Evolutionary conservation across 169 alveolate species (phyloP), one percentile per base, ranked within the genome.

Genomic region (Babesia bovis): DNA sequence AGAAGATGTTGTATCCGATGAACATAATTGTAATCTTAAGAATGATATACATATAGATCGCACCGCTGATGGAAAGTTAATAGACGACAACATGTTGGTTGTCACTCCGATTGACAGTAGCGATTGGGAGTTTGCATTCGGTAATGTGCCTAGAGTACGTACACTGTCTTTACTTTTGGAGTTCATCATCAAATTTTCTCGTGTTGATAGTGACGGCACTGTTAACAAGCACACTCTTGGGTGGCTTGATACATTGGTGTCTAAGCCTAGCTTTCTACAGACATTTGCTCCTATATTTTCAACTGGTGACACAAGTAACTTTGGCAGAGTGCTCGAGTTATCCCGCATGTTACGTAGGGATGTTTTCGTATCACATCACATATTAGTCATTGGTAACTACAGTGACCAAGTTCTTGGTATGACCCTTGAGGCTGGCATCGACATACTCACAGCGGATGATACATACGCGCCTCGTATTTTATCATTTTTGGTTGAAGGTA

Each of bases 211-310:
- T 0, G 73, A 63, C 47, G 73, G 47, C 35, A 45, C 23, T 12
- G 58, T 63, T 6, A 60, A 63, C 19, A 63, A 44, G 36, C 73
- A 63, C 12, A 49, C 49, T 58, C 58, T 63, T 17, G 73, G 73
- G 12, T 63, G 73, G 73, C 73, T 63, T 0, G 73, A 63, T 10
- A 47, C 73, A 5, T 50, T 63, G 60, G 73, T 63, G 26, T 32
- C 52, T 32, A 63, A 63, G 61, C 73, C 73, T 25, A 45, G 73
- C 73, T 63, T 63, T 50, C 2, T 1, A 21, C 60, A 63, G 26
- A 36, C 50, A 6, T 63, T 63, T 33, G 50, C 32, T 32, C 73
- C 73, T 35, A 47, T 63, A 3, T 63, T 63, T 50, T 63, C 60
- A 12, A 32, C 60, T 9, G 73, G 73, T 23, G 47, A 23, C 60